Evolutionary conservation across 129 eudicot genomes (phyloP).

Genomic region (Ambrosia trifida): DNA sequence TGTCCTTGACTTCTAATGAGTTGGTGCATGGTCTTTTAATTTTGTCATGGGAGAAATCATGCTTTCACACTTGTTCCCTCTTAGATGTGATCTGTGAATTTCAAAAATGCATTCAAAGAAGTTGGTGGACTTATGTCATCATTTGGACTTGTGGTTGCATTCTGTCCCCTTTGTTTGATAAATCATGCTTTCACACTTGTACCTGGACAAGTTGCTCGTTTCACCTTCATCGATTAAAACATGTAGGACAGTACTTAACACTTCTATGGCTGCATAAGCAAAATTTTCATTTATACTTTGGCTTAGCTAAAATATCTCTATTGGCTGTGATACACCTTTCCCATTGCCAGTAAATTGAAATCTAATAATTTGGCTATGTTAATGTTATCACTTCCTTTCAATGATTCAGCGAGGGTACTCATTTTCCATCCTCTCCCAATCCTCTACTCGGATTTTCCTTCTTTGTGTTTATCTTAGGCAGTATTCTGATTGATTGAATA

Average conservation of each 20-base stretch:
- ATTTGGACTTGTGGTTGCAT: neutral
- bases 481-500: constrained; percentile 16
- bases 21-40: constrained; percentile 2
- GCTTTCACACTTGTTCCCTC: neutral
- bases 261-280: constrained; percentile 19
- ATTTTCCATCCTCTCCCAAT: constrained; percentile 8
- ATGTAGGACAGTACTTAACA: neutral
- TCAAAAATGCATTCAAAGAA: constrained; percentile 11
- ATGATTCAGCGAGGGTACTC: neutral
- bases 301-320: constrained; percentile 4
- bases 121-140: constrained; percentile 7
- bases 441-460: neutral
- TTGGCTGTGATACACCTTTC: constrained; percentile 2
- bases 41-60: neutral
- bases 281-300: neutral
- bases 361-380: neutral
- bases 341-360: neutral
- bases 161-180: neutral
- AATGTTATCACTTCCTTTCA: neutral
- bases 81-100: constrained; percentile 10
- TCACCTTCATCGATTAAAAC: constrained; percentile 6
- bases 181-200: too few species aligned
- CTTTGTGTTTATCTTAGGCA: neutral
- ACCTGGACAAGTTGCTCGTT: neutral
- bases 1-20: constrained; percentile 20